phyloP scores from a whole-genome alignment of 495 filamentous ascomycete genomes.

The Xylaria flabelliformis region DNA sequence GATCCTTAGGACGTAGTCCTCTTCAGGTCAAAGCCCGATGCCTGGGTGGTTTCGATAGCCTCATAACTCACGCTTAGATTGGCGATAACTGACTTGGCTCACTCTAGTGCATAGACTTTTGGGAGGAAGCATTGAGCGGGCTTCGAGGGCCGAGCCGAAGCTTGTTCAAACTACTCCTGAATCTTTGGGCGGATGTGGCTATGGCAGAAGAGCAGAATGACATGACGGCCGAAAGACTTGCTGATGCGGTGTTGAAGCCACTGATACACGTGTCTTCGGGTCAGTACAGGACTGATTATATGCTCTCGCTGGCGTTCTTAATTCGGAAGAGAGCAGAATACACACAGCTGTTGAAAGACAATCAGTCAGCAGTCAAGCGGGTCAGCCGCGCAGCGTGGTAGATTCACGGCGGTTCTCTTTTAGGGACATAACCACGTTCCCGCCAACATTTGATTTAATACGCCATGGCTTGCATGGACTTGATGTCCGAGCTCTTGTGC shows the following conservation, averaged over 20 bases:
- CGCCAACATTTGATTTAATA: background rate
- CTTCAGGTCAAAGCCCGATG: background rate
- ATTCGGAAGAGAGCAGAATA: constrained; percentile 55
- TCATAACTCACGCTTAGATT: background rate
- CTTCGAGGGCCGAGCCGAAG: constrained; percentile 45
- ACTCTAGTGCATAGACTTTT: constrained; percentile 49
- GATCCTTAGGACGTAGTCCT: background rate
- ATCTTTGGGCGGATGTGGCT: constrained; percentile 52
- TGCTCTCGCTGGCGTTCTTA: constrained; percentile 52
- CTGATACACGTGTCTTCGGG: constrained; percentile 45
- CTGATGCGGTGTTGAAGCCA: constrained; percentile 47
- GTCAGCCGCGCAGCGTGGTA: constrained; percentile 47
- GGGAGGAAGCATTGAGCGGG: constrained; percentile 54
- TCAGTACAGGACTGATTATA: constrained; percentile 46
- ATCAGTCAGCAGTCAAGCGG: constrained; percentile 33
- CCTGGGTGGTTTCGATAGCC: background rate
- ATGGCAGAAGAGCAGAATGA: constrained; percentile 45
- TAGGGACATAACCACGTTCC: background rate
- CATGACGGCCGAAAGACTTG: constrained; percentile 54
- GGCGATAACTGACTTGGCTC: background rate
- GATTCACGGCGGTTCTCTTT: background rate
- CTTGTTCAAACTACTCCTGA: constrained; percentile 52
- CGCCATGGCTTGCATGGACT: background rate
- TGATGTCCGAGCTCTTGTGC: background rate
- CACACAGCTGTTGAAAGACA: constrained; percentile 38